A percentile compares a stretch with the other conserved stretches of the same genome.
Conservation (phyloP, 495 filamentous ascomycete species). For the Xeromyces bisporus region DNA sequence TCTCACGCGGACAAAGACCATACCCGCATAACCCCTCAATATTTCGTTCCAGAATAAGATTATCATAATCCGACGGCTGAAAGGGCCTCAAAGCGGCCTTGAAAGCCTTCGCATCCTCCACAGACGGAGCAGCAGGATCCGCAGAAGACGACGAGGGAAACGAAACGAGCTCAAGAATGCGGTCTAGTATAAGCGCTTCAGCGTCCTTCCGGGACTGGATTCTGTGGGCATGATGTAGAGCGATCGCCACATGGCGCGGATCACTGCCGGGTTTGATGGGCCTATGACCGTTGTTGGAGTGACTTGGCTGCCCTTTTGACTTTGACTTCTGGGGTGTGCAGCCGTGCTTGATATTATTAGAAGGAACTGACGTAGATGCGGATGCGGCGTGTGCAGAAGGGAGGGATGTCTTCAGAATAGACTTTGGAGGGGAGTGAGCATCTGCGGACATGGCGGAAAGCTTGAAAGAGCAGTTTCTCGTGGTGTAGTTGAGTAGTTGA, state of each 20-base stretch:
- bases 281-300: no score
- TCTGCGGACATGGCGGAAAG: background rate
- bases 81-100: conserved; percentile 47
- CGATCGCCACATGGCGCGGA: conserved; percentile 41
- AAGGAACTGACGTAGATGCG: conserved; percentile 9
- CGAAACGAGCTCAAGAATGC: conserved; percentile 49
- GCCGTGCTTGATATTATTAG: no score
- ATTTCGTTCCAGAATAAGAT: conserved; percentile 72
- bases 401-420: conserved; percentile 40
- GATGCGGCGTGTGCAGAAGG: conserved; percentile 20
- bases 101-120: conserved; percentile 38
- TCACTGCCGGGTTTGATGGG: conserved; percentile 26
- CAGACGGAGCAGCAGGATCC: conserved; percentile 40
- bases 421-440: conserved; percentile 19
- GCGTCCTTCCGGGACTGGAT: conserved; percentile 63
- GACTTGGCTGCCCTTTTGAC: no score
- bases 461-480: background rate
- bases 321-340: no score
- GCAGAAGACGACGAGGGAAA: conserved; percentile 33
- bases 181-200: conserved; percentile 51
- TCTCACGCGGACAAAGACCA: conserved; percentile 47
- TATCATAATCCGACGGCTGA: conserved; percentile 72
- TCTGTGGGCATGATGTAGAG: conserved; percentile 61
- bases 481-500: no score
- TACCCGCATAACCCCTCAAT: conserved; percentile 69